A percentile compares a stretch with the other conserved stretches of the same genome.
These are phyloP conservation scores for Diaporthe sp. DNA, from an alignment of 2,329 filamentous ascomycete genomes.

Conservation along the genomic window DNA sequence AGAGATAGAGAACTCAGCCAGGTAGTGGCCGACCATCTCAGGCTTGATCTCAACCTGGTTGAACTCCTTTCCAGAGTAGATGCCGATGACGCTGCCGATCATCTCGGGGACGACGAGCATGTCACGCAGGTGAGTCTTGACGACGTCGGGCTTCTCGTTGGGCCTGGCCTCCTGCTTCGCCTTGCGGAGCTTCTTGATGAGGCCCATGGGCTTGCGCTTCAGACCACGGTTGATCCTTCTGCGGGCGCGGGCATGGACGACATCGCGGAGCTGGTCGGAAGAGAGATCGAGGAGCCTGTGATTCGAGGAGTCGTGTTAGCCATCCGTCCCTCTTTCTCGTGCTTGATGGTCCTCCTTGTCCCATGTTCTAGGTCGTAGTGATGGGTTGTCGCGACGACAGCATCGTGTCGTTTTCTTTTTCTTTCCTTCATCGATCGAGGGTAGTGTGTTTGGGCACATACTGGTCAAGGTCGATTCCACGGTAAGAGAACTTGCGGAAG, in stretches of 20 bases:
- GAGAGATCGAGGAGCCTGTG: slow-evolving; percentile 96
- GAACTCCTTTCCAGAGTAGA: slow-evolving; percentile 99
- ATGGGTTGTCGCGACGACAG: slow-evolving; percentile 2
- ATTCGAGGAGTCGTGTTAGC: slow-evolving; percentile 33
- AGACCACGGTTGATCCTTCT: slow-evolving; percentile 99
- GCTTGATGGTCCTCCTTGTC: neutral
- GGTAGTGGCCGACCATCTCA: slow-evolving; percentile 99
- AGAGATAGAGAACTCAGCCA: slow-evolving; percentile 99
- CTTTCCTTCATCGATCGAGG: neutral
- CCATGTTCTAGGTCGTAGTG: neutral
- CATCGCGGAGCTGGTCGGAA: slow-evolving; percentile 98
- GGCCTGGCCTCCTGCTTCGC: slow-evolving; percentile 98
- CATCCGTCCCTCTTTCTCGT: slow-evolving; percentile 8
- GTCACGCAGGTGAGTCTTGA: slow-evolving; percentile 99
- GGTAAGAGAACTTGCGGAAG: slow-evolving; percentile 99
- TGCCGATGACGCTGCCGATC: slow-evolving; percentile 98
- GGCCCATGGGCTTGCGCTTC: slow-evolving; percentile 99
- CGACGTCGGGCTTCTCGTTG: slow-evolving; percentile 99
- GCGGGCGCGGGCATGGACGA: slow-evolving; percentile 98
- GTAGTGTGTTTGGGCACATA: slow-evolving; percentile 66
- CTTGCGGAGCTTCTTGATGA: slow-evolving; percentile 99
- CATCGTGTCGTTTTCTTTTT: neutral
- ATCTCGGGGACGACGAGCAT: slow-evolving; percentile 99
- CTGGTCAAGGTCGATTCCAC: slow-evolving; percentile 99
- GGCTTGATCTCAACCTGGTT: slow-evolving; percentile 99